These are phyloP conservation scores for Lactarius tabidus DNA, from an alignment of 768 basidiomycete species.

Conservation along the genomic window DNA sequence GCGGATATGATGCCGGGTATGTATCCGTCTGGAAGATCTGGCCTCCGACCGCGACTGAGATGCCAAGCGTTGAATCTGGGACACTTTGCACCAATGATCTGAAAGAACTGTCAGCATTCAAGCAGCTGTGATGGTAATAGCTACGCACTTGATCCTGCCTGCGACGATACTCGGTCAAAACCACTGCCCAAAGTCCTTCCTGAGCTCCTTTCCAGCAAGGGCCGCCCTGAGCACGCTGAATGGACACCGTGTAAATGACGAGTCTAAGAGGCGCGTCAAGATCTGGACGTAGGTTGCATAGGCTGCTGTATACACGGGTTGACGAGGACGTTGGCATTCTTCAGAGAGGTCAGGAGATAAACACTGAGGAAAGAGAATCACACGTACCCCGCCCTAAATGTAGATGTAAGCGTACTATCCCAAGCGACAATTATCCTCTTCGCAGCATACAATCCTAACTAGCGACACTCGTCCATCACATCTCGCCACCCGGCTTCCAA, in stretches of 20 bases:
- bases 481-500: slow-evolving; percentile 69
- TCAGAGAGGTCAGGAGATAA: slow-evolving; percentile 13
- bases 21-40: no score
- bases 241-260: slow-evolving; percentile 76
- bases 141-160: slow-evolving; percentile 78
- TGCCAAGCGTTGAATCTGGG: slow-evolving; percentile 75
- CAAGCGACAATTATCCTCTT: slow-evolving; percentile 80
- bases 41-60: slow-evolving; percentile 82
- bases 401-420: slow-evolving; percentile 69
- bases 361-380: not conserved
- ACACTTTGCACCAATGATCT: slow-evolving; percentile 69
- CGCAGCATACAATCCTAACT: slow-evolving; percentile 94
- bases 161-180: no score
- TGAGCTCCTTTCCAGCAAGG: slow-evolving; percentile 87
- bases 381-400: slow-evolving; percentile 70
- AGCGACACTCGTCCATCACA: slow-evolving; percentile 78
- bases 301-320: slow-evolving; percentile 52
- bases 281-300: slow-evolving; percentile 90
- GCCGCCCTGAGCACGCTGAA: slow-evolving; percentile 98
- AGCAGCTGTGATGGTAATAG: not conserved
- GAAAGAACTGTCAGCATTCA: not conserved
- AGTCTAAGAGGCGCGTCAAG: slow-evolving; percentile 92
- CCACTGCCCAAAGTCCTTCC: slow-evolving; percentile 93
- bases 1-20: slow-evolving; percentile 65
- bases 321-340: slow-evolving; percentile 84